Base-by-base conservation (phyloP, 192 early-diverging fungal species). In the Dispira simplex region DNA sequence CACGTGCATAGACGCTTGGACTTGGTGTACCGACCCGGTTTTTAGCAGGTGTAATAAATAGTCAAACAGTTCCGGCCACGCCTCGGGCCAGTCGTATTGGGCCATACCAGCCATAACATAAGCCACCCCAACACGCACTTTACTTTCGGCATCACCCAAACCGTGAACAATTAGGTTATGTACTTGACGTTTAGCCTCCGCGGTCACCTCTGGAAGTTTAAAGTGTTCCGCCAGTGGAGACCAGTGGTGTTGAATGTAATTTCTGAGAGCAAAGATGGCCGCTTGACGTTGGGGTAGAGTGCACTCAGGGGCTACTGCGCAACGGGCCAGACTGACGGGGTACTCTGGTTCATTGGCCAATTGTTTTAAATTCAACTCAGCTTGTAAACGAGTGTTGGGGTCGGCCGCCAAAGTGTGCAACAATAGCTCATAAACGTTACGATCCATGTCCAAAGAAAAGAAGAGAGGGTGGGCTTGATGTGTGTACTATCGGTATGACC, bases 31-130 rank as follows among this genome's bases (percentile, higher is more conserved):
- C 21, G 75, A 74, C 52, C 79, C 83, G 28, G 77, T 71, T 53
- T 80, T 83, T 59, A 93, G 72, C 62, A 81, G 73, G 12, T 73
- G 74, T 18, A 92, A 73, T 28, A 95, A 76, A 52, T 85, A 73
- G 66, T 86, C 83, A 68, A 96, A 81, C 32, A 98, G 80, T 56
- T 90, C 83, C 14, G 90, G 89, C 95, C 95, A 98, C 26, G 85
- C 75, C 67, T 95, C 93, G 8, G 93, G 93, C 83, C 88, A 95
- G 78, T 98, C 95, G 46, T 87, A 82, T 54, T 84, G 82, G 0
- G 92, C 95, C 68, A 98, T 92, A 68, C 82, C 86, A 18, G 95
- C 89, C 8, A 95, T 75, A 8, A 85, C 84, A 48, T 87, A 89
- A 13, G 92, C 93, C 58, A 44, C 32, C 26, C 27, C 58, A 5